phyloP scores from a whole-genome alignment of 345 rosid genomes.

The Aethionema arabicum region DNA sequence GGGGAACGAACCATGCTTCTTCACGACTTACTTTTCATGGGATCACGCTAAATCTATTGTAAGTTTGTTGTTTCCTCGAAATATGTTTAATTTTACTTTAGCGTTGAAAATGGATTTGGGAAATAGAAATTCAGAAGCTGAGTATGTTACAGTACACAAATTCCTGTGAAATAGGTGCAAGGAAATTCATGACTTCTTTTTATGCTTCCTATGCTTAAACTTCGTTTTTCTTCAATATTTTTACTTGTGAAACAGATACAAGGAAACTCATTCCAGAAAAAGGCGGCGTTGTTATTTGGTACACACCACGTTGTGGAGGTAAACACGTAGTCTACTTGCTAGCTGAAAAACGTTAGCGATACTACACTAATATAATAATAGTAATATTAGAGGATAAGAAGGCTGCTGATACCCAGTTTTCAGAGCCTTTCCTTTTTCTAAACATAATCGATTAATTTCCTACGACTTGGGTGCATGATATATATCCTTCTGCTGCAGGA shows the following conservation, averaged over 20 bases:
- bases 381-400: too few species aligned
- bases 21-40: conserved; percentile 89
- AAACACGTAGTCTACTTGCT: conserved; percentile 28
- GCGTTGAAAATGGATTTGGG: background rate
- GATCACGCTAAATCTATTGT: conserved; percentile 76
- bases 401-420: too few species aligned
- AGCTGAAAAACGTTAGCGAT: background rate
- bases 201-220: background rate
- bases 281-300: conserved; percentile 82
- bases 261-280: conserved; percentile 98
- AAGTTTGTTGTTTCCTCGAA: conserved; percentile 31
- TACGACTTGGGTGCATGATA: conserved; percentile 13
- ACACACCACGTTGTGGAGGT: conserved; percentile 73
- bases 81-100: too few species aligned
- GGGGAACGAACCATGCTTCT: conserved; percentile 97
- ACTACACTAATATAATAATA: background rate
- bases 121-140: too few species aligned
- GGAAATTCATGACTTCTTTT: background rate
- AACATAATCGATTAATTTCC: background rate
- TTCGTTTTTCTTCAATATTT: conserved; percentile 10
- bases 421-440: too few species aligned
- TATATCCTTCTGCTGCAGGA: conserved; percentile 30
- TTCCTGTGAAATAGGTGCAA: too few species aligned
- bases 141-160: too few species aligned
- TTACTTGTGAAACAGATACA: conserved; percentile 51